phyloP scores from a whole-genome alignment of 495 filamentous ascomycete species.

The Podospora conica region DNA sequence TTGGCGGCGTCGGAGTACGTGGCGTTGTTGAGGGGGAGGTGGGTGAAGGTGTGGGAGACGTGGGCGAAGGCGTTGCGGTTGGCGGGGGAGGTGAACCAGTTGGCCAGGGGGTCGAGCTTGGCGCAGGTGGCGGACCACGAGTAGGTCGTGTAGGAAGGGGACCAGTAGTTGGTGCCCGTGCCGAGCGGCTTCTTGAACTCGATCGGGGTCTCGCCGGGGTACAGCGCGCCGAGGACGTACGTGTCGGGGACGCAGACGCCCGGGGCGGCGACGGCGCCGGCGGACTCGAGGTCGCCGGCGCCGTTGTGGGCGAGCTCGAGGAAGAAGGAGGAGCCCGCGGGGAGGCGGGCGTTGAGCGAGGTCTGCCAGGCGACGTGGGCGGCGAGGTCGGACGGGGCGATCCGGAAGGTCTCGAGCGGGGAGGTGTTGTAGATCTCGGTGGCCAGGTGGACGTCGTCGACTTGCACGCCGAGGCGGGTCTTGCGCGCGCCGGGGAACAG shows the following conservation, averaged over 20 bases:
- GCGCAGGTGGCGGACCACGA: constrained; percentile 44
- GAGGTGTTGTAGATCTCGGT: constrained; percentile 45
- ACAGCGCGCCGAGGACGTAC: constrained; percentile 11
- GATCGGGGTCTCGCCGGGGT: constrained; percentile 38
- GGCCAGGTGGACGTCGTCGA: constrained; percentile 54
- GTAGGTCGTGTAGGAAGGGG: constrained; percentile 37
- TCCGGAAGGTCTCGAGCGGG: constrained; percentile 35
- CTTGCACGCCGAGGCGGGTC: constrained; percentile 50
- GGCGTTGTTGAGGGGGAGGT: constrained; percentile 50
- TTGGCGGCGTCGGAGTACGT: constrained; percentile 50
- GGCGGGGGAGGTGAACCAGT: constrained; percentile 39
- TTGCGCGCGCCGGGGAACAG: constrained; percentile 48
- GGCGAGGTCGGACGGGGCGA: constrained; percentile 41
- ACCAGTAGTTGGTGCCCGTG: constrained; percentile 49
- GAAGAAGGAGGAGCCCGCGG: constrained; percentile 47
- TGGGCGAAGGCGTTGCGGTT: constrained; percentile 49
- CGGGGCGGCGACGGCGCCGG: constrained; percentile 18
- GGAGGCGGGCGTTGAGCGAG: constrained; percentile 44
- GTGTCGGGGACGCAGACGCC: constrained; percentile 6
- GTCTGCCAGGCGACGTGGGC: constrained; percentile 42
- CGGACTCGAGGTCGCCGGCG: constrained; percentile 49
- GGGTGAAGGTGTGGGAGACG: constrained; percentile 57
- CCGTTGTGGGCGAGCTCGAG: constrained; percentile 55
- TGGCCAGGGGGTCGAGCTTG: constrained; percentile 40
- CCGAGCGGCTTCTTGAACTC: constrained; percentile 52